These are phyloP conservation scores for Russula abietina DNA, from an alignment of 768 basidiomycete species.

Conservation along the genomic window DNA sequence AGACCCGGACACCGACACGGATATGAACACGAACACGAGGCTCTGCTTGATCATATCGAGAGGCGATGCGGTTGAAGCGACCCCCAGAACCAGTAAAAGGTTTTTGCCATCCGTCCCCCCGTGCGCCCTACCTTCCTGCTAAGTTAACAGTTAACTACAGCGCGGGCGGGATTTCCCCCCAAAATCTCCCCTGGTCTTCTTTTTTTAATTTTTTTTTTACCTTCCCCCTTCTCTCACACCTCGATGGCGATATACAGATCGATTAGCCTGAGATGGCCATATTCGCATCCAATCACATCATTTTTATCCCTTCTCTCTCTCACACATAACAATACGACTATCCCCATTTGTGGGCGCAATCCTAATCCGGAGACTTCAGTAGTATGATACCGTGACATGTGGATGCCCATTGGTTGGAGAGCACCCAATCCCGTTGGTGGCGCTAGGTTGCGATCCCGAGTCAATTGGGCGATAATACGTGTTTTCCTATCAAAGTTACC, in stretches of 20 bases:
- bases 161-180: background rate
- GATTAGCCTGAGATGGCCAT: constrained; percentile 7
- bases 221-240: background rate
- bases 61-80: background rate
- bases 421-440: background rate
- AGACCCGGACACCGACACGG: constrained; percentile 24
- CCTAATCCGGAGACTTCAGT: background rate
- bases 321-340: background rate
- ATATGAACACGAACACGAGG: background rate
- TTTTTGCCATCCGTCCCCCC: background rate
- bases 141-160: background rate
- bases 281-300: background rate
- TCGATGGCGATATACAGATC: background rate
- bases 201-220: background rate
- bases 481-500: background rate
- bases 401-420: background rate
- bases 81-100: background rate
- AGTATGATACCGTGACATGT: background rate
- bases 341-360: constrained; percentile 4
- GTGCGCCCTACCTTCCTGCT: background rate
- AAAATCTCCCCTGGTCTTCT: background rate
- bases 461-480: background rate
- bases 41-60: background rate
- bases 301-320: background rate
- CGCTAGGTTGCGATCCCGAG: background rate